Base-by-base conservation (phyloP, 116 monocot species). In the Zostera marina region DNA sequence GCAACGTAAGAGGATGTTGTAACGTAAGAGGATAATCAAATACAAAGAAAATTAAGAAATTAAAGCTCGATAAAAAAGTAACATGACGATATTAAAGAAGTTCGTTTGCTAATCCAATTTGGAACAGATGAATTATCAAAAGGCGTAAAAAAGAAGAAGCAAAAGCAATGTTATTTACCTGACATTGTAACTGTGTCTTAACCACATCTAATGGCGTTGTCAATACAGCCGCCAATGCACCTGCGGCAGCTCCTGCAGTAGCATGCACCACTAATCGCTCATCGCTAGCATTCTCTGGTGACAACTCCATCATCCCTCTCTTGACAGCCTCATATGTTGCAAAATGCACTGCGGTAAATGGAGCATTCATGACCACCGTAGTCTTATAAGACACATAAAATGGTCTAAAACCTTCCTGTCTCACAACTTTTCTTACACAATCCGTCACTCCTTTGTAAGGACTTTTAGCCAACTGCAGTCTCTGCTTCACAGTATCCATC, bases 281-380 rank as follows among this genome's bases (percentile, higher is more conserved):
- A 26, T 66, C 72, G 42, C 24, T 44, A 26, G 74, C 83, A 5
- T 25, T 75, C 15, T 63, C 70, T 1, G 74, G 58, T 2, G 73
- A 71, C 8, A 83, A 32, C 70, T 78, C 81, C 53, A 54, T 48
- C 52, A 94, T 9, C 51, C 68, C 80, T 59, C 72, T 72, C 77
- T 93, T 93, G 0, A 73, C 67, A 3, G 93, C 93, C 74, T 93
- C 93, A 26, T 94, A 94, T 2, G 93, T 88, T 2, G 93, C 77
- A 19, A 94, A 94, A 66, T 94, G 81, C 47, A 94, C 81, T 0
- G 93, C 88, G 6, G 93, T 94, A 61, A 79, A 94, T 15, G 93
- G 93, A 7, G 93, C 88, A 42, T 94, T 94, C 93, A 94, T 94
- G 53, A 94, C 53, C 59, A 88, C 84, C 17, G 93, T 94, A 19